Base-by-base conservation (phyloP, 371 early-diverging fungal species). In the Mortierella sp. region DNA sequence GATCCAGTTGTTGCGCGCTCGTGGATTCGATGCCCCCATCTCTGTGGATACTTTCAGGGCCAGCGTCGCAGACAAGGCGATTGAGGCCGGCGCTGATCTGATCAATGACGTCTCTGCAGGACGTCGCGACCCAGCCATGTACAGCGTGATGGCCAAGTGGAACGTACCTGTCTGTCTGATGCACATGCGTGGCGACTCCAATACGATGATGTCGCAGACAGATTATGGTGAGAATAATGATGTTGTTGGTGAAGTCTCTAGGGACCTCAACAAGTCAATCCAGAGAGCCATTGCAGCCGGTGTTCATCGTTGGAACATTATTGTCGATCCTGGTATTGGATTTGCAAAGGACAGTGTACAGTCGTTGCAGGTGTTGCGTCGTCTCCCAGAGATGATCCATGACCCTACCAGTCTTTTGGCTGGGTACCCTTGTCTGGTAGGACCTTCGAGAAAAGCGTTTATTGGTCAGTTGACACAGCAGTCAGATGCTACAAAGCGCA, bases 71-170 rank as follows among this genome's bases (percentile, higher is more conserved):
- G 87, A 87, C 26, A 91, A 89, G 20, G 96, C 97, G 9, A 79
- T 98, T 10, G 87, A 88, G 32, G 95, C 95, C 14, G 98, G 98
- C 20, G 97, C 96, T 0, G 90, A 93, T 71, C 84, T 98, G 57
- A 92, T 98, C 85, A 99, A 99, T 78, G 98, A 99, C 81, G 95
- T 99, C 28, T 92, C 95, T 3, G 98, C 97, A 26, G 98, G 97
- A n/a, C 58, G 77, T 37, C 87, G 89, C 22, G 99, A 99, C 70
- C 88, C 93, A 0, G 81, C 85, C 1, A 97, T 98, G 97, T 85
- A 94, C 40, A 73, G 84, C 5, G 89, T 91, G 20, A 93, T 96
- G 87, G 96, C 96, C 5, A 86, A 93, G 67, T 77, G 85, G 73
- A 88, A 92, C 60, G 94, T 94, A 5, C 99, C 99, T n/a, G 91